Conservation (phyloP, 257 asterid species). For the Eustoma russellianum region DNA sequence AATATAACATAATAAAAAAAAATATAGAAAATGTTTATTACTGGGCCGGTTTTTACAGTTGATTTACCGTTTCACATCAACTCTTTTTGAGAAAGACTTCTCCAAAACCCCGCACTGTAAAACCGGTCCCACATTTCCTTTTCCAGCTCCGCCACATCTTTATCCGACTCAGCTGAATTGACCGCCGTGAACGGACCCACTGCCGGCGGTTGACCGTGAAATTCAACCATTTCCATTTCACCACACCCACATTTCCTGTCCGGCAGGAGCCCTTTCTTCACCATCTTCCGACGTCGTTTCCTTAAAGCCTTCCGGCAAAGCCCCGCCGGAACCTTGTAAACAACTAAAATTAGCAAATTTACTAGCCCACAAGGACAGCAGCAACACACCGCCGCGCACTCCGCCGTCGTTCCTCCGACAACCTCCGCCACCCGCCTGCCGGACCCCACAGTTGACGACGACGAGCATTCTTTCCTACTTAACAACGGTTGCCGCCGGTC, state of each 20-base stretch:
- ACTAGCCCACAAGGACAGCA: constrained; percentile 76
- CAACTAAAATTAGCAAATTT: constrained; percentile 46
- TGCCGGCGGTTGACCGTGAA: constrained; percentile 26
- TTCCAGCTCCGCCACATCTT: constrained; percentile 52
- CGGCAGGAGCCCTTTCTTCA: constrained; percentile 18
- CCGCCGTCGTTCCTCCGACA: constrained; percentile 77
- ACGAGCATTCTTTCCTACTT: constrained; percentile 14
- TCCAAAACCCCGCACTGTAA: constrained; percentile 67
- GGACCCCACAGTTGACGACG: constrained; percentile 8
- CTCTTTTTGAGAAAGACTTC: constrained; percentile 54
- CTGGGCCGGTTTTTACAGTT: not conserved
- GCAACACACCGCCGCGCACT: constrained; percentile 78
- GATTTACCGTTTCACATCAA: not conserved
- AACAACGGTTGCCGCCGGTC: constrained; percentile 46
- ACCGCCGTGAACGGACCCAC: constrained; percentile 7
- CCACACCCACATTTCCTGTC: constrained; percentile 26
- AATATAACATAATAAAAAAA: not conserved
- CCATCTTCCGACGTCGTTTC: constrained; percentile 28
- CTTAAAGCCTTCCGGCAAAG: constrained; percentile 57
- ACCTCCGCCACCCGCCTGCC: constrained; percentile 49
- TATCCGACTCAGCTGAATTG: constrained; percentile 16
- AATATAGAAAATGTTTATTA: not conserved
- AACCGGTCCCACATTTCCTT: constrained; percentile 70
- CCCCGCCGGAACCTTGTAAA: constrained; percentile 67
- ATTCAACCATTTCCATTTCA: constrained; percentile 12